Evolutionary conservation across 225 moss, liverwort and hornwort species (phyloP).

Genomic region (Sphagnum contortum): DNA sequence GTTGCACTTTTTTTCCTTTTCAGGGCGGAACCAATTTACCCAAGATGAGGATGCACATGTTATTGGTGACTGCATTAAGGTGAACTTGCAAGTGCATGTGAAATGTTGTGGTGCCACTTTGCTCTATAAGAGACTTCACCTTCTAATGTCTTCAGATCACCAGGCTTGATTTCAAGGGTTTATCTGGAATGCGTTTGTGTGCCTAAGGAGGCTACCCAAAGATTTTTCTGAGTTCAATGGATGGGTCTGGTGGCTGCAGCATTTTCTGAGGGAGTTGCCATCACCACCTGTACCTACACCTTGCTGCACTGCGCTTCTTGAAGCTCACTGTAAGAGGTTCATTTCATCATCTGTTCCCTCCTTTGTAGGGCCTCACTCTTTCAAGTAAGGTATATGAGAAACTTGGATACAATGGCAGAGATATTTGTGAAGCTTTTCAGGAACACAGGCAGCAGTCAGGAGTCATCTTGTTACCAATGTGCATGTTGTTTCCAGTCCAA

Average conservation of each 20-base stretch:
- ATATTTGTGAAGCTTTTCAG: no score
- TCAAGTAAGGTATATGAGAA: no score
- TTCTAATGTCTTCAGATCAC: no score
- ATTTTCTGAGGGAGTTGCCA: constrained; percentile 85
- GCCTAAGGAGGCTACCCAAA: no score
- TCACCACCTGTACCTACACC: constrained; percentile 88
- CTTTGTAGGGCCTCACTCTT: no score
- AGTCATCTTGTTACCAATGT: no score
- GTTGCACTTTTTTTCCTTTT: neutral
- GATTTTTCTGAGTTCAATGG: neutral
- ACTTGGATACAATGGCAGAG: no score
- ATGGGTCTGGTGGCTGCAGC: constrained; percentile 24
- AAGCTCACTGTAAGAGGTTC: constrained; percentile 65
- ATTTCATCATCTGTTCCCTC: neutral
- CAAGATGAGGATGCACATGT: constrained; percentile 98
- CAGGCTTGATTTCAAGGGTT: no score
- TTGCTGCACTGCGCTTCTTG: constrained; percentile 95
- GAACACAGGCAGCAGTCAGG: no score
- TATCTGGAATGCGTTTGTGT: no score
- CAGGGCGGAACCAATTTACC: constrained; percentile 64
- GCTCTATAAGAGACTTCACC: no score
- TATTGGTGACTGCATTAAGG: constrained; percentile 98
- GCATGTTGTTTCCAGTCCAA: no score
- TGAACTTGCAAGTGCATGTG: constrained; percentile 3
- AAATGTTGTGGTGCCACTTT: neutral